Evolutionary conservation across 495 filamentous ascomycete genomes (phyloP).

Genomic region (Penicillium fimorum): DNA sequence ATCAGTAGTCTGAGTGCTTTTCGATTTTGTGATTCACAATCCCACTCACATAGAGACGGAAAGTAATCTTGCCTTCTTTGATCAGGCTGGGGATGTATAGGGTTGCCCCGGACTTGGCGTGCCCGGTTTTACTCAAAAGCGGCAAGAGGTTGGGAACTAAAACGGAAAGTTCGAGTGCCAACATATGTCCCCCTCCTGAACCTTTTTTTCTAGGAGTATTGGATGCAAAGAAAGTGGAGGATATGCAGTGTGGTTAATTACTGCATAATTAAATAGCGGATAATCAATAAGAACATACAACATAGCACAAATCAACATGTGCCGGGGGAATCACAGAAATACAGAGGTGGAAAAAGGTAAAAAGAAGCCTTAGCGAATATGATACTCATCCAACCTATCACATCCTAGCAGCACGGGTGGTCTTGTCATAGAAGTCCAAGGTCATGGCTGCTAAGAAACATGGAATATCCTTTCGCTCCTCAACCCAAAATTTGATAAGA

Average conservation of each 20-base stretch:
- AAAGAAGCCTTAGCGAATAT: background rate
- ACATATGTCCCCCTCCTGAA: too few relatives aligned
- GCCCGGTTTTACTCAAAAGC: background rate
- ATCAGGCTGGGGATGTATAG: slow-evolving; percentile 20
- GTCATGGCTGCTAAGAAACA: slow-evolving; percentile 88
- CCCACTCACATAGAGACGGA: slow-evolving; percentile 29
- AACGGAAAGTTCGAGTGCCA: too few relatives aligned
- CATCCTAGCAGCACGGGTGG: slow-evolving; percentile 52
- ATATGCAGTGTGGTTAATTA: background rate
- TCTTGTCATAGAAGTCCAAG: slow-evolving; percentile 88
- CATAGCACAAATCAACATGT: slow-evolving; percentile 26
- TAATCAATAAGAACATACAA: slow-evolving; percentile 12
- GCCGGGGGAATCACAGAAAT: slow-evolving; percentile 32
- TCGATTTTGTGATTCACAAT: slow-evolving; percentile 38
- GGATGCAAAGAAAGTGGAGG: background rate
- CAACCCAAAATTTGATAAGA: slow-evolving; percentile 89
- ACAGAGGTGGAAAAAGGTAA: slow-evolving; percentile 9
- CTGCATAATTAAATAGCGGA: background rate
- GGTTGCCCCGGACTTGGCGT: background rate
- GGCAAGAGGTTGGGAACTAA: background rate
- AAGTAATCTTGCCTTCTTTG: slow-evolving; percentile 33
- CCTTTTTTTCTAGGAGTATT: too few relatives aligned
- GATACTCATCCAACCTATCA: slow-evolving; percentile 18
- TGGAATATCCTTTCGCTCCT: slow-evolving; percentile 85
- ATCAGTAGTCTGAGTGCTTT: slow-evolving; percentile 34